Base-by-base conservation (phyloP, 2,329 filamentous ascomycete species). In the Neopestalotiopsis sp. region DNA sequence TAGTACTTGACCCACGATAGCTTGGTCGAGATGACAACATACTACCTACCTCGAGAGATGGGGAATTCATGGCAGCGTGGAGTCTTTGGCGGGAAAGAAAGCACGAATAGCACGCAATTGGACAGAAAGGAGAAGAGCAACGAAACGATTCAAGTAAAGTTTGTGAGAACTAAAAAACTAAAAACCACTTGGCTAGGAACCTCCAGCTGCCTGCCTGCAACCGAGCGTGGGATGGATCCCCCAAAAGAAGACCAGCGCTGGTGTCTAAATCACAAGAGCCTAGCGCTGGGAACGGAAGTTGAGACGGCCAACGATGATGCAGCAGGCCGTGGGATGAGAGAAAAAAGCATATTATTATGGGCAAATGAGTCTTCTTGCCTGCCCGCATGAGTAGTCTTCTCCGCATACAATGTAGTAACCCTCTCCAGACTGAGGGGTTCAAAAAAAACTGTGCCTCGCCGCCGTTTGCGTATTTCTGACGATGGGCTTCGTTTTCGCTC, bases 301-400 rank as follows among this genome's bases (percentile, higher is more conserved):
- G 52, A 30, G 65, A 13, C 12, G 65, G 56, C 34, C 58, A 56
- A 42, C 13, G 5, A 20, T 40, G 56, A 49, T 60, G 52, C 56
- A 60, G 56, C n/a, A 28, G 52, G 6, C 63, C 63, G 63, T 65
- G 63, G 63, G 63, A 57, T 65, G 59, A 28, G 24, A 28, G 24
- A 20, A n/a, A 57, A 38, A 38, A 28, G 42, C 49, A 57, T 57
- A 56, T 28, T 57, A 56, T 28, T 65, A 28, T 20, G 14, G 63
- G 56, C n/a, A 20, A n/a, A 14, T 17, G 52, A 7, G 17, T 17
- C 20, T 65, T 17, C 20, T 65, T 65, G 63, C 63, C 63, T 65
- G 63, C 63, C 63, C 52, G 63, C 63, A 65, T 65, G 14, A 65
- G 63, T 56, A 65, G 45, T 65, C 45, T 65, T 34, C 63, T 65